Evolutionary conservation across 1,284 basidiomycete species (phyloP).

Genomic region (Microbotryum scabiosae): DNA sequence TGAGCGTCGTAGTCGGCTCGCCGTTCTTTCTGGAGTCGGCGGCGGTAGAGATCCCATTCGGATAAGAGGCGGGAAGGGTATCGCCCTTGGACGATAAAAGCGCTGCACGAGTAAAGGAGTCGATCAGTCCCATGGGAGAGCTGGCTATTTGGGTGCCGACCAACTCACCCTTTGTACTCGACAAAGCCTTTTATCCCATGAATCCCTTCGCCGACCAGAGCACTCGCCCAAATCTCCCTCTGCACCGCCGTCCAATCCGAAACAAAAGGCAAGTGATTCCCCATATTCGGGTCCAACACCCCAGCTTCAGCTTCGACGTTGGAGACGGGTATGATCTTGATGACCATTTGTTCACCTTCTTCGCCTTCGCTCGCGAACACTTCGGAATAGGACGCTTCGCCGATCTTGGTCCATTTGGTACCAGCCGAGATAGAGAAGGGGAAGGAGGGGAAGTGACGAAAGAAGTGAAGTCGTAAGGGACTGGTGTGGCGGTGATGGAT

Average conservation of each 20-base stretch:
- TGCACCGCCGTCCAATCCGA: slow-evolving; percentile 58
- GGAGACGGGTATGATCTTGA: slow-evolving; percentile 68
- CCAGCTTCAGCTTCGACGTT: no score
- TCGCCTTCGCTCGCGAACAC: slow-evolving; percentile 70
- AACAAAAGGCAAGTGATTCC: slow-evolving; percentile 14
- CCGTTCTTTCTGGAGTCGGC: slow-evolving; percentile 38
- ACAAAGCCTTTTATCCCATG: slow-evolving; percentile 66
- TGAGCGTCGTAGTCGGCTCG: slow-evolving; percentile 56
- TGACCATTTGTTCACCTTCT: slow-evolving; percentile 52
- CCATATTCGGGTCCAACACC: slow-evolving; percentile 39
- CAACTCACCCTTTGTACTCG: slow-evolving; percentile 57
- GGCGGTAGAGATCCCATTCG: slow-evolving; percentile 72
- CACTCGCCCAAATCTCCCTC: slow-evolving; percentile 79
- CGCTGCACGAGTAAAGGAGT: slow-evolving; percentile 36
- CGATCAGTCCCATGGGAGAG: background rate
- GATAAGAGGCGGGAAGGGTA: slow-evolving; percentile 71
- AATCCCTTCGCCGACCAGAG: slow-evolving; percentile 52
- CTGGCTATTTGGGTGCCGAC: no score
- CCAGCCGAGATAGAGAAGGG: slow-evolving; percentile 1
- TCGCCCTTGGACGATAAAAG: slow-evolving; percentile 72
- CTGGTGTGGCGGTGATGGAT: background rate
- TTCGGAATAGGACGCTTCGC: slow-evolving; percentile 93
- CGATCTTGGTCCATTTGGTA: slow-evolving; percentile 58
- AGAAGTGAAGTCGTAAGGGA: slow-evolving; percentile 19
- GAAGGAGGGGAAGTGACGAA: slow-evolving; percentile 18